Conservation (phyloP, 2,329 filamentous ascomycete species). For the Alternaria consortialis region DNA sequence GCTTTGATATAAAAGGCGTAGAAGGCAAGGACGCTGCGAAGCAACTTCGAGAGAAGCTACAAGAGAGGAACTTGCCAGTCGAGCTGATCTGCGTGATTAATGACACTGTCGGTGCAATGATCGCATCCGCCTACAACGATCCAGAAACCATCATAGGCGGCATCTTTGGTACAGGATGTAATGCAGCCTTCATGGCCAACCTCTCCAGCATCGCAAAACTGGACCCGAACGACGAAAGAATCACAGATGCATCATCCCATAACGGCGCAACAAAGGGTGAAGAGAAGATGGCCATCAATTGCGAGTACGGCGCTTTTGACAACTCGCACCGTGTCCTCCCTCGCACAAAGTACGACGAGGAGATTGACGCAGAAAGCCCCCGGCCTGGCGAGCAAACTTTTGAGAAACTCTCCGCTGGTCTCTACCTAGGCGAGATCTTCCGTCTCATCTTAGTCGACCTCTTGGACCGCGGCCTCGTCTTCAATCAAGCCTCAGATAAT, state of each 20-base stretch:
- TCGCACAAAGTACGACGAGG: constrained; percentile 70
- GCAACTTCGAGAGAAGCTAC: constrained; percentile 81
- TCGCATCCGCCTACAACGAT: constrained; percentile 90
- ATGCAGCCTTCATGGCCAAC: constrained; percentile 92
- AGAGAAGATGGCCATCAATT: constrained; percentile 87
- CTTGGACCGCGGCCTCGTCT: constrained; percentile 78
- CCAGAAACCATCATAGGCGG: constrained; percentile 84
- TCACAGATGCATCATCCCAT: neutral
- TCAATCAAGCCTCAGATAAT: constrained; percentile 64
- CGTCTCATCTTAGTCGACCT: constrained; percentile 56
- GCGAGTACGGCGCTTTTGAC: constrained; percentile 96
- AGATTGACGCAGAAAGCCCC: constrained; percentile 56
- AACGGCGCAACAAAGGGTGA: constrained; percentile 1
- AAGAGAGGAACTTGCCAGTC: constrained; percentile 79
- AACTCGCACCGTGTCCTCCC: constrained; percentile 91
- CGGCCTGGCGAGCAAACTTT: constrained; percentile 57
- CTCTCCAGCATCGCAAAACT: constrained; percentile 85
- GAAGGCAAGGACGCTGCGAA: constrained; percentile 91
- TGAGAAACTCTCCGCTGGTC: constrained; percentile 57
- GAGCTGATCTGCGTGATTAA: constrained; percentile 88
- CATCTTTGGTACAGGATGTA: constrained; percentile 94
- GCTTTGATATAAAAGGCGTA: constrained; percentile 91
- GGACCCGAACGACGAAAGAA: constrained; percentile 10
- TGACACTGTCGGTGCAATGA: constrained; percentile 90
- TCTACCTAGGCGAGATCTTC: constrained; percentile 58